Percentiles rank a stretch among this genome's conserved stretches.
These are phyloP conservation scores for Syzygium aromaticum DNA, from an alignment of 345 rosid genomes.

Conservation along the genomic window DNA sequence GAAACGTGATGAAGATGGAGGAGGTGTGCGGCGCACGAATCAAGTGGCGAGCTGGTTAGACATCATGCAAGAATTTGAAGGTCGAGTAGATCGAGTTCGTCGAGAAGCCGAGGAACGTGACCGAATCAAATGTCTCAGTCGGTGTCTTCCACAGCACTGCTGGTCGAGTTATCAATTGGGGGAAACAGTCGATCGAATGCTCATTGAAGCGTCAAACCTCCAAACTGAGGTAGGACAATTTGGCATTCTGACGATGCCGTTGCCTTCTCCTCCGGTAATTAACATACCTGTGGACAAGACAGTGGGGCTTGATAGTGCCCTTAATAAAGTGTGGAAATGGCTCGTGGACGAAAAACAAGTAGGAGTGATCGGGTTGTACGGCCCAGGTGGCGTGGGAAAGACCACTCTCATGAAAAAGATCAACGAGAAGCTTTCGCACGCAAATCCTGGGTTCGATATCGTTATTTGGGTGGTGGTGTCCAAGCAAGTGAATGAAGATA, in stretches of 20 bases:
- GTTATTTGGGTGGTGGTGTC: neutral
- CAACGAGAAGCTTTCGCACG: fast-evolving
- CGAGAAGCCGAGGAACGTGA: neutral
- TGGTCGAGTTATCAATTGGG: neutral
- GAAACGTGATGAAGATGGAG: neutral
- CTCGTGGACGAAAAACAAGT: neutral
- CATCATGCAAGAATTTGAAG: neutral
- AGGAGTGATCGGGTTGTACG: neutral
- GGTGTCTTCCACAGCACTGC: neutral
- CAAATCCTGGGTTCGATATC: fast-evolving
- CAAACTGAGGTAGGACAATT: neutral
- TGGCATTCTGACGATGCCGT: fast-evolving
- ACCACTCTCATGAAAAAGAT: neutral
- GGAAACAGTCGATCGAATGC: neutral
- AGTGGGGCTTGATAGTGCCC: fast-evolving
- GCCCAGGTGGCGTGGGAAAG: neutral
- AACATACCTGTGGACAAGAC: neutral
- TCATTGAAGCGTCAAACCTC: neutral
- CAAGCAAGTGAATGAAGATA: neutral
- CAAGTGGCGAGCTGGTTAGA: neutral
- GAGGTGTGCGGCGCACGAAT: neutral
- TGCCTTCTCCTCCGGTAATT: fast-evolving
- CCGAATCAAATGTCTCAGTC: neutral
- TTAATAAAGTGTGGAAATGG: neutral
- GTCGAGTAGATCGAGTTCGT: neutral